These are phyloP conservation scores for Nadsonia commutata DNA, from an alignment of 1,139 yeast genomes.

Conservation along the genomic window DNA sequence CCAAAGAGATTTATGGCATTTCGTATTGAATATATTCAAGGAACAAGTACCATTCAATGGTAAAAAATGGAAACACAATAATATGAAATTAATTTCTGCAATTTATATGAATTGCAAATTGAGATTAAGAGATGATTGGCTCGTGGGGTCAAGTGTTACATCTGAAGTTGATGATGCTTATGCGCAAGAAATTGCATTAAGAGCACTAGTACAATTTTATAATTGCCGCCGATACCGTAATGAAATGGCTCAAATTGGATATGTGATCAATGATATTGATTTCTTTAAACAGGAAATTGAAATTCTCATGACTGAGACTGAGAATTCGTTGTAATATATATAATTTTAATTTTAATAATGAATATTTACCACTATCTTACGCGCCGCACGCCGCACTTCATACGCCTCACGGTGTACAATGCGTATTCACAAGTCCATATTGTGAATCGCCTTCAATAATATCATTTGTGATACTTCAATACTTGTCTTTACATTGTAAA, in stretches of 20 bases:
- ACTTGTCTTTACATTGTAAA: too few species aligned
- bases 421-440: too few species aligned
- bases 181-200: conserved; percentile 73
- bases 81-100: conserved; percentile 86
- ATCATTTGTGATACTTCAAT: too few species aligned
- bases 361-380: too few species aligned
- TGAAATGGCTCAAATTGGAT: conserved; percentile 27
- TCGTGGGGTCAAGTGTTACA: conserved; percentile 70
- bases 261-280: conserved; percentile 26
- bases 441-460: too few species aligned
- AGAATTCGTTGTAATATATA: too few species aligned
- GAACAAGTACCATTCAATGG: conserved; percentile 84
- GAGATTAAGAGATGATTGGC: conserved; percentile 73
- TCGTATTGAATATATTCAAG: conserved; percentile 57
- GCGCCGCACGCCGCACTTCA: too few species aligned
- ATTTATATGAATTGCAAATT: conserved; percentile 66
- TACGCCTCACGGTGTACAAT: too few species aligned
- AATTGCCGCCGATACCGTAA: conserved; percentile 37
- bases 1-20: conserved; percentile 48
- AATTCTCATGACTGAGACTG: conserved; percentile 1
- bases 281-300: conserved; percentile 31
- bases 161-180: conserved; percentile 63
- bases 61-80: conserved; percentile 82
- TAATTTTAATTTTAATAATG: too few species aligned
- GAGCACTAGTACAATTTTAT: conserved; percentile 71